Base-by-base conservation (phyloP, 2,329 filamentous ascomycete genomes). In the Juglanconis juglandina region DNA sequence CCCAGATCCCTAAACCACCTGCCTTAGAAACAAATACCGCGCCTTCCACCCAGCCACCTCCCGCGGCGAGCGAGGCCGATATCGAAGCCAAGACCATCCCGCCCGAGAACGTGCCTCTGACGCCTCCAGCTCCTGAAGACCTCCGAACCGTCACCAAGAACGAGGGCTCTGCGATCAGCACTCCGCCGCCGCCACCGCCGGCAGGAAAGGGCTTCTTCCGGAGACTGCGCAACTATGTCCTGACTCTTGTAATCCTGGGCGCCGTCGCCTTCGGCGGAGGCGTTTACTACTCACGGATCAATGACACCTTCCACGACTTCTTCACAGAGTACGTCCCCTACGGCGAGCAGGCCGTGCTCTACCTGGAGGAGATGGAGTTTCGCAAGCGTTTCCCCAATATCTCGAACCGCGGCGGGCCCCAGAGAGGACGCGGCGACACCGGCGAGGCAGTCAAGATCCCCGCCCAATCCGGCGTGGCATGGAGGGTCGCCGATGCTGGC, bases 281-380 rank as follows among this genome's bases (percentile, higher is more conserved):
- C 67, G 88, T 97, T 58, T 96, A 90, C 81, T 95, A 96, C 76
- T 94, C 95, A 58, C 87, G 96, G 66, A 84, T 95, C 75, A 96
- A 89, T 71, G 95, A 99, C 80, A 96, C 92, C 77, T 99, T 98
- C 84, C 94, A 99, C 77, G 95, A 99, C 76, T 72, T 97, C 81
- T 99, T 99, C 78, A 98, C 93, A 69, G 93, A 97, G 77, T 99
- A 94, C 75, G 78, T 99, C 17, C 95, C 95, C 30, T 96, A 90
- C 67, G 95, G 93, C 69, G 95, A 99, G 77, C 91, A 96, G 72
- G 90, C 90, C 17, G 94, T 99, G 50, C 86, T 96, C 33, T 98
- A 96, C 78, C 88, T 99, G 56, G 95, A 99, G 77, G 95, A 99
- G 78, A 86, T 89, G 67, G 92, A 97, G 70, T 97, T 96, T 79